Percentiles rank a stretch among this genome's conserved stretches.
Conservation (phyloP, 768 basidiomycete genomes). For the Lyophyllum decastes region DNA sequence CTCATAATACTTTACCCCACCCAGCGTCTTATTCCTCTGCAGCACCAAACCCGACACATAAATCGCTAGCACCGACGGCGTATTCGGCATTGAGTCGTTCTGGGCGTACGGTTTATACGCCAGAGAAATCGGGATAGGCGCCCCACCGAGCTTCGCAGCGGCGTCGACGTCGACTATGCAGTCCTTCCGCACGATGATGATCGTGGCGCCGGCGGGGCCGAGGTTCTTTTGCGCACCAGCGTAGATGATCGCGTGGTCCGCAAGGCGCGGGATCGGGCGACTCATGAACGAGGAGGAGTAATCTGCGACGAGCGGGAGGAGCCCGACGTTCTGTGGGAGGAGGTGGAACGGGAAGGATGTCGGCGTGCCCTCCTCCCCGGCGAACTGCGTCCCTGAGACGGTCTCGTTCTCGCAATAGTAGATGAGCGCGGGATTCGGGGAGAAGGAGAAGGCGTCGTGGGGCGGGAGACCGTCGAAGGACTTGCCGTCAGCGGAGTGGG, state of each 20-base stretch:
- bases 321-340: conserved; percentile 48
- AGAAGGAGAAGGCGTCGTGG: conserved; percentile 73
- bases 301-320: conserved; percentile 88
- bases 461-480: conserved; percentile 81
- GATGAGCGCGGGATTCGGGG: conserved; percentile 80
- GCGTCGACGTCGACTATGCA: conserved; percentile 89
- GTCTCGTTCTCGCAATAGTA: conserved; percentile 99
- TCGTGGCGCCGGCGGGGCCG: conserved; percentile 90
- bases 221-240: conserved; percentile 99
- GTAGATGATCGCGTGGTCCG: conserved; percentile 91
- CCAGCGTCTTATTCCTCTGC: conserved; percentile 61
- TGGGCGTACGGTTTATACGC: conserved; percentile 85
- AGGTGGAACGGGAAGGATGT: conserved; percentile 83
- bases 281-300: conserved; percentile 98
- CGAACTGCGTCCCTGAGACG: conserved; percentile 90
- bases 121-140: conserved; percentile 75
- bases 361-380: conserved; percentile 48
- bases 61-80: conserved; percentile 88
- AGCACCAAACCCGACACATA: conserved; percentile 91
- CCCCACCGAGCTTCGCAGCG: conserved; percentile 69
- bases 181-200: conserved; percentile 94
- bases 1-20: conserved; percentile 68
- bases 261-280: conserved; percentile 83
- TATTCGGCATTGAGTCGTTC: conserved; percentile 83
- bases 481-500: conserved; percentile 62